These are phyloP conservation scores for Centaurea solstitialis DNA, from an alignment of 129 eudicot species.

Conservation along the genomic window DNA sequence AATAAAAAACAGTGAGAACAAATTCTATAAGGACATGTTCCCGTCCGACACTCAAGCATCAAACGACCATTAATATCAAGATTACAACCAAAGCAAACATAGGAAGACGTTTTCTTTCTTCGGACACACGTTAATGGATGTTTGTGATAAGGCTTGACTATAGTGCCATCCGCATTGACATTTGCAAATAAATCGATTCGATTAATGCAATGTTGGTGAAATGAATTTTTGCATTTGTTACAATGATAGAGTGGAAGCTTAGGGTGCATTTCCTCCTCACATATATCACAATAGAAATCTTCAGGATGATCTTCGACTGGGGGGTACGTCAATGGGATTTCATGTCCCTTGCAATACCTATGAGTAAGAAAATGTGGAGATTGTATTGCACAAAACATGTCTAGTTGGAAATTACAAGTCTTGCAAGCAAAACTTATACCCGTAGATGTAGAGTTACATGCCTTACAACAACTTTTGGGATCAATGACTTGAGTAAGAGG, in stretches of 20 bases:
- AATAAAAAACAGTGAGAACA: no score
- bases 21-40: neutral
- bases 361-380: neutral
- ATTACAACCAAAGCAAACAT: neutral
- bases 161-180: neutral
- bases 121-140: neutral
- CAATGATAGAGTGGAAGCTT: slow-evolving; percentile 1
- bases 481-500: neutral
- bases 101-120: neutral
- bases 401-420: neutral
- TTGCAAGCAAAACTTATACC: neutral
- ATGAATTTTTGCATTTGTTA: slow-evolving; percentile 5
- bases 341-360: slow-evolving; percentile 16
- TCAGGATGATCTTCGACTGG: slow-evolving; percentile 4
- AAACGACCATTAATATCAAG: neutral
- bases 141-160: neutral
- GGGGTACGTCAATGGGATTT: slow-evolving; percentile 6
- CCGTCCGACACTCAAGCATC: neutral
- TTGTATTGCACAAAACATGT: neutral
- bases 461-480: neutral
- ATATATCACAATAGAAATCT: slow-evolving; percentile 8
- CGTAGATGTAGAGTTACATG: neutral
- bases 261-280: slow-evolving; percentile 11
- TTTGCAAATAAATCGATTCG: neutral
- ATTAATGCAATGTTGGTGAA: neutral